A percentile compares a stretch with the other conserved stretches of the same genome.
phyloP scores from a whole-genome alignment of 768 basidiomycete genomes.

The Brasilioporus rufonigricans region DNA sequence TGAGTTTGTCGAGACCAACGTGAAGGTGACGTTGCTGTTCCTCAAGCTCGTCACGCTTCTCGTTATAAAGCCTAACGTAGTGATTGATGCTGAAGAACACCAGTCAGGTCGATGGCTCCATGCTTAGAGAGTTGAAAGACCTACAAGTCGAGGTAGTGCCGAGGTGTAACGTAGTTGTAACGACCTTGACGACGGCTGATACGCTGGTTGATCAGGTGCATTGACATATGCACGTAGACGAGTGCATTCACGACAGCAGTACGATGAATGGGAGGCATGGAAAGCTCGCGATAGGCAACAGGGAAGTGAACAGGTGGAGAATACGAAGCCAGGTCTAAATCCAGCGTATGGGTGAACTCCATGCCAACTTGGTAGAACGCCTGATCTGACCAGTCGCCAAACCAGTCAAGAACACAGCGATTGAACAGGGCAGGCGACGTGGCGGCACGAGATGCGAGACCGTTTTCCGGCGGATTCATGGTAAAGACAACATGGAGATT shows the following conservation, averaged over 20 bases:
- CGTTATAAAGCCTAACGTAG: conserved; percentile 90
- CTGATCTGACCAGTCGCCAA: conserved; percentile 99
- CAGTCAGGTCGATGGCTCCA: conserved; percentile 4
- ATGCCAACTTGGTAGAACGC: conserved; percentile 97
- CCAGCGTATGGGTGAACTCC: conserved; percentile 93
- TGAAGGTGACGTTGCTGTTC: conserved; percentile 99
- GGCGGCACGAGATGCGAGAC: conserved; percentile 91
- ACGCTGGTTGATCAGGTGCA: conserved; percentile 86
- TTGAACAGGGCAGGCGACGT: conserved; percentile 99
- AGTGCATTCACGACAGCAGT: conserved; percentile 91
- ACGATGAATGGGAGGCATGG: conserved; percentile 86
- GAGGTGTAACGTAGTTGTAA: conserved; percentile 94
- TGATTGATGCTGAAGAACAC: conserved; percentile 77
- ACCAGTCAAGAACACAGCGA: conserved; percentile 99
- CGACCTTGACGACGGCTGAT: conserved; percentile 92
- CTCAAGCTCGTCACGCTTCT: conserved; percentile 96
- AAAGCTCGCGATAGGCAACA: conserved; percentile 78
- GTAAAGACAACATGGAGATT: conserved; percentile 99
- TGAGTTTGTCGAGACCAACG: conserved; percentile 95
- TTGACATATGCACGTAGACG: conserved; percentile 85
- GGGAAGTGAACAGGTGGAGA: conserved; percentile 82
- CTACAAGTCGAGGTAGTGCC: conserved; percentile 98
- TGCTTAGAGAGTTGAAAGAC: conserved; percentile 32
- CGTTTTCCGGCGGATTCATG: conserved; percentile 98
- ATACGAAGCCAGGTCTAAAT: conserved; percentile 86